Conservation (phyloP, 1,284 basidiomycete genomes). For the Singerocomus rubriflavus region DNA sequence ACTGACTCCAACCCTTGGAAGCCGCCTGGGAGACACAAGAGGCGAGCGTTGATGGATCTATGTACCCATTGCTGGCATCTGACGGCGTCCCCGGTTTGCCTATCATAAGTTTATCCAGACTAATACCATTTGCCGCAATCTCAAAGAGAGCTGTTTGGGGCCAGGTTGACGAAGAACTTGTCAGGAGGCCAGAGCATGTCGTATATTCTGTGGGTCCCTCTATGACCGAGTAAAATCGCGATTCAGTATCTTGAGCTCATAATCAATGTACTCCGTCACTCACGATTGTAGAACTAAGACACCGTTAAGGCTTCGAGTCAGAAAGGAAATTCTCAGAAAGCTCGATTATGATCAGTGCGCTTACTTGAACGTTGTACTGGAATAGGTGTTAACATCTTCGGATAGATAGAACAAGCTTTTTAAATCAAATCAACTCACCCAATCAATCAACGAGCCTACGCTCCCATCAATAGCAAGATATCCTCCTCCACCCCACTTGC, state of each 20-base stretch:
- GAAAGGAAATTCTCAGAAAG: not conserved
- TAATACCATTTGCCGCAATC: slow-evolving; percentile 54
- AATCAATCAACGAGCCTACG: slow-evolving; percentile 59
- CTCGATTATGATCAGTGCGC: not conserved
- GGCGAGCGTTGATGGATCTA: slow-evolving; percentile 50
- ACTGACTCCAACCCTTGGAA: slow-evolving; percentile 54
- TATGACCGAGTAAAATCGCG: slow-evolving; percentile 13
- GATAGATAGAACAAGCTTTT: not conserved
- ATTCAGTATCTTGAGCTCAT: not conserved
- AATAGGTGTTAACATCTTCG: not conserved
- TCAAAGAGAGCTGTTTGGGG: slow-evolving; percentile 53
- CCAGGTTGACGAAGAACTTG: slow-evolving; percentile 39
- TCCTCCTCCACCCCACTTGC: slow-evolving; percentile 41
- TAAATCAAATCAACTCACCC: slow-evolving; percentile 29
- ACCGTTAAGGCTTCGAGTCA: not conserved
- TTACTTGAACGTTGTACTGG: slow-evolving; percentile 47
- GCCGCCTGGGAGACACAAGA: slow-evolving; percentile 54
- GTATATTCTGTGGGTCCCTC: slow-evolving; percentile 47
- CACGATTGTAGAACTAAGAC: slow-evolving; percentile 64
- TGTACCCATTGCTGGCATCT: slow-evolving; percentile 60
- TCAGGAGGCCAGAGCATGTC: slow-evolving; percentile 43
- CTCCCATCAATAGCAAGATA: slow-evolving; percentile 49
- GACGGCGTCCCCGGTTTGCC: slow-evolving; percentile 56
- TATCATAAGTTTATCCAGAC: slow-evolving; percentile 52
- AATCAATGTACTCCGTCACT: slow-evolving; percentile 12